These are phyloP conservation scores for Blastobotrys proliferans DNA, from an alignment of 1,139 yeast genomes.

Conservation along the genomic window DNA sequence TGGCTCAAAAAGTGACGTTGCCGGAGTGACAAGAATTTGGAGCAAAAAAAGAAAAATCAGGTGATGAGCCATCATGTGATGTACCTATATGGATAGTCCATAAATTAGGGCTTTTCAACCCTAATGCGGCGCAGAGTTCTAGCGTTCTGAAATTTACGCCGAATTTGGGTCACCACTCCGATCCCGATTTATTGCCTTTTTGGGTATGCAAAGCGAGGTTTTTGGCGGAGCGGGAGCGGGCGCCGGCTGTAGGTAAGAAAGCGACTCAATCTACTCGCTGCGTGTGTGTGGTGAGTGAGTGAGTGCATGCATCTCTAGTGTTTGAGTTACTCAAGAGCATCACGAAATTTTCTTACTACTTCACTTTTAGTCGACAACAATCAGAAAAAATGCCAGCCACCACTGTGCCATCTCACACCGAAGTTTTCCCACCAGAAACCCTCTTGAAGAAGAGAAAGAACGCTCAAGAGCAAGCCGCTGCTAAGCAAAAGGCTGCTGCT, in stretches of 20 bases:
- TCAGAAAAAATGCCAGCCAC: conserved; percentile 24
- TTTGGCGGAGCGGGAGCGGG: no score
- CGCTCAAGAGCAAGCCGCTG: conserved; percentile 35
- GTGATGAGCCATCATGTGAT: background rate
- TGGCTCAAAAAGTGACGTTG: background rate
- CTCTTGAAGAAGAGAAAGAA: conserved; percentile 95
- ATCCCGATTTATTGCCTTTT: no score
- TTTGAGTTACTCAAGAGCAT: no score
- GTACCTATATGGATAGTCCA: no score
- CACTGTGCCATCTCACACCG: conserved; percentile 31
- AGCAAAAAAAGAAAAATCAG: background rate
- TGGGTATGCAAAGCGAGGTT: no score
- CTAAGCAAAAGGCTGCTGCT: conserved; percentile 49
- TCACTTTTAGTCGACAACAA: background rate
- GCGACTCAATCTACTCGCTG: no score
- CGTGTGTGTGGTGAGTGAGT: no score
- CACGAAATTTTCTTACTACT: background rate
- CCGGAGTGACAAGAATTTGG: background rate
- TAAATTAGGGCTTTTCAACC: no score
- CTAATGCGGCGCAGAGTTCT: no score
- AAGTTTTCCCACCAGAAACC: conserved; percentile 77
- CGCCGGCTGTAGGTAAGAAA: no score
- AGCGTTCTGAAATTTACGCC: background rate
- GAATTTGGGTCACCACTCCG: background rate
- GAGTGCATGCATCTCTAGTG: no score